Percentiles rank a stretch among this genome's conserved stretches.
phyloP scores from a whole-genome alignment of 73 alveolate genomes.

The Breviolum minutum region DNA sequence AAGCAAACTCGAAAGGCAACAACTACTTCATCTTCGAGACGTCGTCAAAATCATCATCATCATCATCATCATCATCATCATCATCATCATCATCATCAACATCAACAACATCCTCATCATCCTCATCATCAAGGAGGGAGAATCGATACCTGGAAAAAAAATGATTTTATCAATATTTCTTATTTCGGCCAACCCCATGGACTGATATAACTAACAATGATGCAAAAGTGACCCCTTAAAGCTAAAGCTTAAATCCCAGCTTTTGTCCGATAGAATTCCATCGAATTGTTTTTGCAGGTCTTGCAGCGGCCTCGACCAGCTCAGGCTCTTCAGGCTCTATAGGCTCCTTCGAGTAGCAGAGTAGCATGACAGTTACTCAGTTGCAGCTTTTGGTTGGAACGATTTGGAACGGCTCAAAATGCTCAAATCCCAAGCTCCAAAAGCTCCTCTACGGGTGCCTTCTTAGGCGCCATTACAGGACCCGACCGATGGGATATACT shows the following conservation, averaged over 20 bases:
- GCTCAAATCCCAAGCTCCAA: background rate
- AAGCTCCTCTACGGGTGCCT: constrained; percentile 35
- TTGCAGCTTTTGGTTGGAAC: background rate
- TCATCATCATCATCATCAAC: too few species aligned
- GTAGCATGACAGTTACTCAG: too few species aligned
- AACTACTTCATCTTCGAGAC: background rate
- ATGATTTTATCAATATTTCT: too few species aligned
- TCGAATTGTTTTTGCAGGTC: background rate
- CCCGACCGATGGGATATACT: background rate
- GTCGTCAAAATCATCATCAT: too few species aligned
- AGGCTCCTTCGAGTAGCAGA: constrained; percentile 17
- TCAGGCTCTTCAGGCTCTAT: constrained; percentile 71
- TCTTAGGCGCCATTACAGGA: constrained; percentile 48
- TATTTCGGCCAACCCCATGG: too few species aligned
- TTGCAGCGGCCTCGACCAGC: background rate
- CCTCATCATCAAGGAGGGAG: too few species aligned
- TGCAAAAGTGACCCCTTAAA: too few species aligned
- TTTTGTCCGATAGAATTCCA: background rate
- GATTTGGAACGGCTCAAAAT: background rate
- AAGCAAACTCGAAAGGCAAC: background rate
- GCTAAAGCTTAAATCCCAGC: too few species aligned
- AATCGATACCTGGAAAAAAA: too few species aligned
- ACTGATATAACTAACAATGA: too few species aligned
- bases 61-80: background rate
- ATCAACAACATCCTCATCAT: background rate